These are phyloP conservation scores for Trifolium pratense DNA, from an alignment of 306 rosid genomes.

Conservation along the genomic window DNA sequence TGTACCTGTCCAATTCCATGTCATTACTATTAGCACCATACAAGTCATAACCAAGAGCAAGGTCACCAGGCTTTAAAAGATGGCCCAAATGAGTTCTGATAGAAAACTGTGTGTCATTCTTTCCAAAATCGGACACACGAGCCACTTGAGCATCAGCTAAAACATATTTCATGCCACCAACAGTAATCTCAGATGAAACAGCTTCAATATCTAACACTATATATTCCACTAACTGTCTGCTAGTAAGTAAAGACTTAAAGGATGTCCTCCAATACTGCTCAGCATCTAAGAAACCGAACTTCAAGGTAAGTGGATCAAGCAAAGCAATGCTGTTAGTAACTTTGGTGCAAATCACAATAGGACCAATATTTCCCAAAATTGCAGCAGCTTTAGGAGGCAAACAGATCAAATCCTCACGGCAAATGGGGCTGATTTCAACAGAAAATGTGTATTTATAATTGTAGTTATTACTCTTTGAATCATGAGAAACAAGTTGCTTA, in stretches of 20 bases:
- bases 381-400: constrained; percentile 22
- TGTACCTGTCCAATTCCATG: constrained; percentile 24
- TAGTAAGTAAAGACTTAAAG: constrained; percentile 27
- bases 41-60: constrained; percentile 30
- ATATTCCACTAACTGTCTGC: constrained; percentile 27
- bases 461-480: background rate
- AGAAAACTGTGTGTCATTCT: constrained; percentile 7
- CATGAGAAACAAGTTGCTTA: constrained; percentile 33
- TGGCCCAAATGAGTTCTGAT: constrained; percentile 24
- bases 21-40: constrained; percentile 23
- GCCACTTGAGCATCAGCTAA: constrained; percentile 35
- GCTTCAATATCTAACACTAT: constrained; percentile 13
- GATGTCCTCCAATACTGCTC: constrained; percentile 34
- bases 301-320: constrained; percentile 28
- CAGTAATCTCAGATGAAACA: constrained; percentile 14
- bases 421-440: constrained; percentile 29
- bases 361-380: constrained; percentile 25
- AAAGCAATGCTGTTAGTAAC: constrained; percentile 34
- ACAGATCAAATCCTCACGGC: constrained; percentile 30
- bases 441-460: constrained; percentile 21
- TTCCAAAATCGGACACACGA: constrained; percentile 20
- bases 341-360: constrained; percentile 31
- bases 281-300: constrained; percentile 24
- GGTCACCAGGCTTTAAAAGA: constrained; percentile 16
- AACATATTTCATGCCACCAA: constrained; percentile 19